phyloP scores from a whole-genome alignment of 768 basidiomycete species.

The Pluteus cervinus region DNA sequence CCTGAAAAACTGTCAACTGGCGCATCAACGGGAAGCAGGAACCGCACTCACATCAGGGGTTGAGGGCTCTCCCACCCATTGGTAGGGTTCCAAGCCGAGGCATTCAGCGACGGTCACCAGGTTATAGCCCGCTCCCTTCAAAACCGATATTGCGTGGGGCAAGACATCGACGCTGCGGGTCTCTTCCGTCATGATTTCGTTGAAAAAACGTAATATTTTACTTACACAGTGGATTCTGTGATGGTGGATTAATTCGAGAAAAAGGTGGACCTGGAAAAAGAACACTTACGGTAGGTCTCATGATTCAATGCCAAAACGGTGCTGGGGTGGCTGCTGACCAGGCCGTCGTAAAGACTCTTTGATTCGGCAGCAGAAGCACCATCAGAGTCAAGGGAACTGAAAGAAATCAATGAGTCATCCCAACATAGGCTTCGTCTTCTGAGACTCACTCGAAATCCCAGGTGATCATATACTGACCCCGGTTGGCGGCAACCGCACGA shows the following conservation, averaged over 20 bases:
- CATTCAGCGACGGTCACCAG: slow-evolving; percentile 40
- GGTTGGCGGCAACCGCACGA: slow-evolving; percentile 25
- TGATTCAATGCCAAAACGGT: slow-evolving; percentile 38
- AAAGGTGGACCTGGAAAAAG: no score
- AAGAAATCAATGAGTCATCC: background rate
- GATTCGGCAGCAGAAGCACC: slow-evolving; percentile 28
- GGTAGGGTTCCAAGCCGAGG: slow-evolving; percentile 31
- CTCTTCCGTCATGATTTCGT: no score
- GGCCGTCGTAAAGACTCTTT: slow-evolving; percentile 20
- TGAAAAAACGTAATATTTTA: no score
- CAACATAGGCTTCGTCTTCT: background rate
- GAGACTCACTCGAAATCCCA: slow-evolving; percentile 33
- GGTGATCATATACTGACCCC: slow-evolving; percentile 29
- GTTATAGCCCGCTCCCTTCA: slow-evolving; percentile 33
- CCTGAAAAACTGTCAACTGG: slow-evolving; percentile 1
- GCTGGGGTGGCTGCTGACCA: slow-evolving; percentile 21
- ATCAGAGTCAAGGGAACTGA: slow-evolving; percentile 32
- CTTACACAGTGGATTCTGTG: no score
- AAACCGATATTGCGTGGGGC: slow-evolving; percentile 30
- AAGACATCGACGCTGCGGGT: no score
- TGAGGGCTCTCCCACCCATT: slow-evolving; percentile 22
- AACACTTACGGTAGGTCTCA: slow-evolving; percentile 27
- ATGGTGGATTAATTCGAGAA: no score
- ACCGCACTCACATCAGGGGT: slow-evolving; percentile 22
- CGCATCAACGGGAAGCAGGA: background rate